phyloP scores from a whole-genome alignment of 2,329 filamentous ascomycete species.

The Shiraia sp. region DNA sequence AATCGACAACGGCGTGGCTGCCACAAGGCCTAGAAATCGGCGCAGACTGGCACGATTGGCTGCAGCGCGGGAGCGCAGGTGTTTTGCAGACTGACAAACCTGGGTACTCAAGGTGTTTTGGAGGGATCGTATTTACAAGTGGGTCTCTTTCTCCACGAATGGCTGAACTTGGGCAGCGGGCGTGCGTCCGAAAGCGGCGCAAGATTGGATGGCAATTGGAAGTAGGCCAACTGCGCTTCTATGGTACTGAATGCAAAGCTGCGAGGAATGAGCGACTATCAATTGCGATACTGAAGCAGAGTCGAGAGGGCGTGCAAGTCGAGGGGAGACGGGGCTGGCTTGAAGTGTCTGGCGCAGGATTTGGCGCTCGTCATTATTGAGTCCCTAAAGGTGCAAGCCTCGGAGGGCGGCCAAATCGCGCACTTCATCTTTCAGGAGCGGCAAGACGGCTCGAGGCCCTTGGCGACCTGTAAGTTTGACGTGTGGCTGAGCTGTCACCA shows the following conservation, averaged over 20 bases:
- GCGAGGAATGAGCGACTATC: not conserved
- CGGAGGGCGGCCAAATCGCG: conserved; percentile 2
- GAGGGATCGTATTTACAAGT: conserved; percentile 12
- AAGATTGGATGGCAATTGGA: conserved; percentile 15
- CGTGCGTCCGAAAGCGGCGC: conserved; percentile 20
- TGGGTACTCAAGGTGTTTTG: conserved; percentile 11
- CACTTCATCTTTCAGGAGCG: not conserved
- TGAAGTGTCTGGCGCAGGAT: not conserved
- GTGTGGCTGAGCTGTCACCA: too few species aligned
- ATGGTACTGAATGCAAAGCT: conserved; percentile 4
- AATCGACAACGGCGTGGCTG: conserved; percentile 9
- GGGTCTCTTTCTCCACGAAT: conserved; percentile 25
- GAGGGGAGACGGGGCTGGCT: too few species aligned
- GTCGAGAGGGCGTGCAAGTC: not conserved
- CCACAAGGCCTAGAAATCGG: conserved; percentile 14
- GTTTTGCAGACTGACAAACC: conserved; percentile 21
- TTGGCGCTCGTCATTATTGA: conserved; percentile 5
- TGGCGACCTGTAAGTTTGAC: not conserved
- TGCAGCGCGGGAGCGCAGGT: conserved; percentile 24
- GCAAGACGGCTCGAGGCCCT: not conserved
- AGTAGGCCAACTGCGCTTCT: conserved; percentile 5
- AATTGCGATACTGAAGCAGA: conserved; percentile 3
- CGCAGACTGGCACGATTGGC: conserved; percentile 18
- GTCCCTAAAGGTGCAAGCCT: not conserved
- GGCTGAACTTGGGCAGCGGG: conserved; percentile 8